These are phyloP conservation scores for Osmozyma mogii DNA, from an alignment of 805 yeast species.

Conservation along the genomic window DNA sequence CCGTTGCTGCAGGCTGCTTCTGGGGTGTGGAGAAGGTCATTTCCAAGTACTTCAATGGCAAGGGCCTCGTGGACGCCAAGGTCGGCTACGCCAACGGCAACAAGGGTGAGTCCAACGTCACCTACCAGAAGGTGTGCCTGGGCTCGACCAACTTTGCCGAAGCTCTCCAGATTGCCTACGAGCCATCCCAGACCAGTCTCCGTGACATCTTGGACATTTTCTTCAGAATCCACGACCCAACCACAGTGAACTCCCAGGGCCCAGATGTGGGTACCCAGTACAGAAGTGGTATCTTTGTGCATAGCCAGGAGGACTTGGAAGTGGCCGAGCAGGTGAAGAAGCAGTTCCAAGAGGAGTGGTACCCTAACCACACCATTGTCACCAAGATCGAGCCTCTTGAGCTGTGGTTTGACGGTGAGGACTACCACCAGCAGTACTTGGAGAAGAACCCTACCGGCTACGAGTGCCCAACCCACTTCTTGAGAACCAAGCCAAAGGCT, in stretches of 20 bases:
- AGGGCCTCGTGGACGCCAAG: conserved; percentile 63
- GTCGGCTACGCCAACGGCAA: conserved; percentile 91
- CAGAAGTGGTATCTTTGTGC: conserved; percentile 73
- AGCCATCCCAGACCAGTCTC: conserved; percentile 55
- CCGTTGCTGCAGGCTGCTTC: conserved; percentile 60
- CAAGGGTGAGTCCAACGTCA: conserved; percentile 36
- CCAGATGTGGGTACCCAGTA: conserved; percentile 87
- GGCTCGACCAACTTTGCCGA: conserved; percentile 79
- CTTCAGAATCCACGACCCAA: conserved; percentile 92
- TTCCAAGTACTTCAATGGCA: conserved; percentile 56
- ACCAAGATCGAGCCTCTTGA: conserved; percentile 64
- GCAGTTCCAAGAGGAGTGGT: conserved; percentile 65
- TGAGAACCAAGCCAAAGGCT: conserved; percentile 54
- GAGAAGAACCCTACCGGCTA: conserved; percentile 78
- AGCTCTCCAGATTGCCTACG: conserved; percentile 73
- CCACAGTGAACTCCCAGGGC: conserved; percentile 76
- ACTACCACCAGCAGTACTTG: conserved; percentile 81
- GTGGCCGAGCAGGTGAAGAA: conserved; percentile 40
- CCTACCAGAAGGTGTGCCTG: conserved; percentile 64
- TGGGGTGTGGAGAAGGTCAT: conserved; percentile 89
- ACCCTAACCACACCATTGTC: conserved; percentile 57
- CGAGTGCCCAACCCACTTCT: conserved; percentile 82
- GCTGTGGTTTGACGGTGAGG: conserved; percentile 89
- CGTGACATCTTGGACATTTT: conserved; percentile 71
- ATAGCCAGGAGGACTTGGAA: conserved; percentile 41